Percentiles rank a stretch among this genome's conserved stretches.
Conservation (phyloP, 768 basidiomycete species). For the Tylopilus rubrobrunneus region DNA sequence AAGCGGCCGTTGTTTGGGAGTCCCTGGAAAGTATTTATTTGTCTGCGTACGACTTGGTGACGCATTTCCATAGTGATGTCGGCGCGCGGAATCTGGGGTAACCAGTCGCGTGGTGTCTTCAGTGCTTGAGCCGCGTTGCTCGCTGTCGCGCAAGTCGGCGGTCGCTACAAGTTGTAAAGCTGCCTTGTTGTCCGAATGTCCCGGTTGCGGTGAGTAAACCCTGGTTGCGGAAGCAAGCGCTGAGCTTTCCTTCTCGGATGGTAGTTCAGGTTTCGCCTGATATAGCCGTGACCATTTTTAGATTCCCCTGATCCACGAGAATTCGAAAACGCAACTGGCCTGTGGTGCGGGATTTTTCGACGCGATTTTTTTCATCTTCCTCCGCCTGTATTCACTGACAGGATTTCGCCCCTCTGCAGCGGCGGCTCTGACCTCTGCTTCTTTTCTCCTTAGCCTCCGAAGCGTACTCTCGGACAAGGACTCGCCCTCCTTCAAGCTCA, state of each 20-base stretch:
- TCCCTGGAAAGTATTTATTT: background rate
- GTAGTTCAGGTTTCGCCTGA: background rate
- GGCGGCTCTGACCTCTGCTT: constrained; percentile 17
- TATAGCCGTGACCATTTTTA: background rate
- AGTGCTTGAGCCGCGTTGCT: constrained; percentile 2
- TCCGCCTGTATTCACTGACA: constrained; percentile 21
- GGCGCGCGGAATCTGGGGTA: constrained; percentile 7
- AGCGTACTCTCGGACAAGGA: constrained; percentile 23
- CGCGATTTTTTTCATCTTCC: constrained; percentile 16
- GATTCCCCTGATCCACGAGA: background rate
- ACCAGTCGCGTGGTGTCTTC: constrained; percentile 16
- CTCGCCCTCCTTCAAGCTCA: constrained; percentile 24
- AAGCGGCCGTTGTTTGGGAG: background rate
- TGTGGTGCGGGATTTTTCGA: constrained; percentile 1
- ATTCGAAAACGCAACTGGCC: constrained; percentile 5
- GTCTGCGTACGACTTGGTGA: background rate
- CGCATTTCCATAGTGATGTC: background rate
- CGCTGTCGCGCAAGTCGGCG: background rate
- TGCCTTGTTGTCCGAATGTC: background rate
- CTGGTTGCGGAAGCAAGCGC: background rate
- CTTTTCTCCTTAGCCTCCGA: constrained; percentile 24
- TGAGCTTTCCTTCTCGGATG: background rate
- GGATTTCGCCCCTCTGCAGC: constrained; percentile 21
- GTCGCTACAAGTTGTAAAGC: background rate
- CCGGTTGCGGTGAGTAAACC: background rate